Conservation (phyloP, 2,329 filamentous ascomycete genomes). For the Ophiocordyceps camponoti-leonardi region DNA sequence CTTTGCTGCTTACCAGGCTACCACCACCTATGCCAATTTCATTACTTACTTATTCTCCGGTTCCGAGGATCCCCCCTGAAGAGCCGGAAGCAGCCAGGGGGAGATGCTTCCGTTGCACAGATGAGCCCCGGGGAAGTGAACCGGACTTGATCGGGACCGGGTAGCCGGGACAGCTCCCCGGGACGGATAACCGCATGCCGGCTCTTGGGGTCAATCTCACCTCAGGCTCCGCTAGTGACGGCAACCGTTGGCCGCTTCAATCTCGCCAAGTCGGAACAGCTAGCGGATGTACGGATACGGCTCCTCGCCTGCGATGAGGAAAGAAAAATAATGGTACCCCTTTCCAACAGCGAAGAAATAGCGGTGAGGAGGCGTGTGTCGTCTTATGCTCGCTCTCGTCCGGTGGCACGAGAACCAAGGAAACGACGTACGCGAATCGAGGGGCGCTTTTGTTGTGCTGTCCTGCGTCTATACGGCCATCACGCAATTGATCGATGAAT, state of each 20-base stretch:
- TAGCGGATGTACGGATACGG: not conserved
- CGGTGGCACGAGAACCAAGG: not conserved
- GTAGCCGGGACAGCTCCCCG: slow-evolving; percentile 3
- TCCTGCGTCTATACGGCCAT: not conserved
- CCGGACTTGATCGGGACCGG: slow-evolving; percentile 5
- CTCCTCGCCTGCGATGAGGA: too few species aligned
- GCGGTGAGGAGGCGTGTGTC: not conserved
- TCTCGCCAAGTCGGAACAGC: not conserved
- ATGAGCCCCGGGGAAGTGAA: slow-evolving; percentile 5
- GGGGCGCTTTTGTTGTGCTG: not conserved
- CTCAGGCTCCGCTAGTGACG: not conserved
- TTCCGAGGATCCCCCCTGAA: not conserved
- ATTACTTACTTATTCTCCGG: slow-evolving; percentile 4
- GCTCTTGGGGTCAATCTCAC: not conserved
- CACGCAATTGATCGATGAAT: not conserved
- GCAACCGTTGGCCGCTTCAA: not conserved
- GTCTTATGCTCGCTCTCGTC: not conserved
- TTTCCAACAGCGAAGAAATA: not conserved
- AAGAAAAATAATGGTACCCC: not conserved
- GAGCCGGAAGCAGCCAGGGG: slow-evolving; percentile 1
- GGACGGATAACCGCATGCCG: not conserved
- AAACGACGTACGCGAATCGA: not conserved
- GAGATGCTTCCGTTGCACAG: not conserved
- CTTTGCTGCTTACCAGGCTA: too few species aligned
- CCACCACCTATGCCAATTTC: not conserved